phyloP scores from a whole-genome alignment of 2,329 filamentous ascomycete species.

The Aspergillus sp. region DNA sequence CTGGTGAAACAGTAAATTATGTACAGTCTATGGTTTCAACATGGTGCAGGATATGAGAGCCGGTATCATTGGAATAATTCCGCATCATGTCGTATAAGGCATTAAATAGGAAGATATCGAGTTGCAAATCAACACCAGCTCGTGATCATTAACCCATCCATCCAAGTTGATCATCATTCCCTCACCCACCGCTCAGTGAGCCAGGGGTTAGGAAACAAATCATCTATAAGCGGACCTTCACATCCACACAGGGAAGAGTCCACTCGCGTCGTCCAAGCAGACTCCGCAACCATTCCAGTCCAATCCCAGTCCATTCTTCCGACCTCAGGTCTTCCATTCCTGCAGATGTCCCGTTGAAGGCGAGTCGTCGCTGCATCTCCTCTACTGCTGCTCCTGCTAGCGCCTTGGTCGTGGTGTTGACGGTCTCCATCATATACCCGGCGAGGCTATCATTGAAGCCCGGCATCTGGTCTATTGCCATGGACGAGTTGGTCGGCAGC shows the following conservation, averaged over 20 bases:
- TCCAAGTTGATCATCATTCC: too few relatives aligned
- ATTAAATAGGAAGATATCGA: background rate
- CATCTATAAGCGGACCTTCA: constrained; percentile 68
- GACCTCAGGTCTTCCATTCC: constrained; percentile 29
- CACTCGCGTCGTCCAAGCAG: constrained; percentile 79
- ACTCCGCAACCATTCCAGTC: constrained; percentile 80
- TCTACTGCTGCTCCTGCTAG: constrained; percentile 65
- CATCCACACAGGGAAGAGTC: constrained; percentile 85
- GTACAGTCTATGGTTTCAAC: too few relatives aligned
- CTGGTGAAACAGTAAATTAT: too few relatives aligned
- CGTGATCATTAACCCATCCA: too few relatives aligned
- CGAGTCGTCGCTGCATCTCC: constrained; percentile 44
- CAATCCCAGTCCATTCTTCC: constrained; percentile 69
- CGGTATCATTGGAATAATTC: background rate
- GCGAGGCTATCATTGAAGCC: constrained; percentile 30
- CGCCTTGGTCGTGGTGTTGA: constrained; percentile 67
- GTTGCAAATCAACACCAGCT: too few relatives aligned
- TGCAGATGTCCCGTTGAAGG: constrained; percentile 20
- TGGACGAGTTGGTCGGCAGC: constrained; percentile 8
- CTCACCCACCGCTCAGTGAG: too few relatives aligned
- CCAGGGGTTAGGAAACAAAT: too few relatives aligned
- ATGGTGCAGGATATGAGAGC: background rate
- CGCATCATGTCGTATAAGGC: background rate
- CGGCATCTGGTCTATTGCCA: constrained; percentile 26
- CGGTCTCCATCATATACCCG: constrained; percentile 39